Evolutionary conservation across 1,284 basidiomycete species (phyloP).

Genomic region (Malassezia brasiliensis): DNA sequence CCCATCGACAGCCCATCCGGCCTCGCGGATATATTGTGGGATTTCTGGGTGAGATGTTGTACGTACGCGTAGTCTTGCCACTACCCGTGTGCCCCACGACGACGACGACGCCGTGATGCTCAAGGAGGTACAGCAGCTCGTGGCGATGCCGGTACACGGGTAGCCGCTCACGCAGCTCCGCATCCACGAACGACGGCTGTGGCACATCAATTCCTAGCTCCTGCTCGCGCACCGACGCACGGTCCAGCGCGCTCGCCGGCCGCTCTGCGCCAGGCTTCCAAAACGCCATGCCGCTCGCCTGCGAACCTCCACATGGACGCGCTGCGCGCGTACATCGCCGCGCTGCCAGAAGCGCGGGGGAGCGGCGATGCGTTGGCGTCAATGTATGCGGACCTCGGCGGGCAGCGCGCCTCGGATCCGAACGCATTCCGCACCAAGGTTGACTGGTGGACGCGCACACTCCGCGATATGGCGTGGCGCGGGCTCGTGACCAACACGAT

Average conservation of each 20-base stretch:
- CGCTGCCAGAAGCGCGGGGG: constrained; percentile 13
- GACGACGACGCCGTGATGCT: constrained; percentile 71
- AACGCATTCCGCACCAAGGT: constrained; percentile 69
- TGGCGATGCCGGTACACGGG: constrained; percentile 80
- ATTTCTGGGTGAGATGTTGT: constrained; percentile 57
- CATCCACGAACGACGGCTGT: background rate
- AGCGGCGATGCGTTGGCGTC: constrained; percentile 55
- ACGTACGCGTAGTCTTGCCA: constrained; percentile 39
- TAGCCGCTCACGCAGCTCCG: constrained; percentile 56
- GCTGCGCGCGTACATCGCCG: constrained; percentile 18
- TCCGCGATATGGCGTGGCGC: constrained; percentile 56
- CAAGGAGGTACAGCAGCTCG: constrained; percentile 70
- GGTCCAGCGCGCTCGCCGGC: constrained; percentile 65
- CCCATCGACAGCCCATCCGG: constrained; percentile 52
- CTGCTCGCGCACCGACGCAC: constrained; percentile 58
- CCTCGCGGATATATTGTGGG: constrained; percentile 83
- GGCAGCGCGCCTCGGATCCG: constrained; percentile 73
- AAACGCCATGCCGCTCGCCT: constrained; percentile 22
- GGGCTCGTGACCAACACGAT: constrained; percentile 50
- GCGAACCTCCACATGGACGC: constrained; percentile 2
- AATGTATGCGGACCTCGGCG: constrained; percentile 75
- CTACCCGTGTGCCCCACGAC: constrained; percentile 51
- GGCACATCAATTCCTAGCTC: constrained; percentile 51
- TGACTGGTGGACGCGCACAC: constrained; percentile 71
- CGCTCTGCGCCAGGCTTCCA: constrained; percentile 42